Base-by-base conservation (phyloP, 1,284 basidiomycete species). In the Hypsizygus ulmarius region DNA sequence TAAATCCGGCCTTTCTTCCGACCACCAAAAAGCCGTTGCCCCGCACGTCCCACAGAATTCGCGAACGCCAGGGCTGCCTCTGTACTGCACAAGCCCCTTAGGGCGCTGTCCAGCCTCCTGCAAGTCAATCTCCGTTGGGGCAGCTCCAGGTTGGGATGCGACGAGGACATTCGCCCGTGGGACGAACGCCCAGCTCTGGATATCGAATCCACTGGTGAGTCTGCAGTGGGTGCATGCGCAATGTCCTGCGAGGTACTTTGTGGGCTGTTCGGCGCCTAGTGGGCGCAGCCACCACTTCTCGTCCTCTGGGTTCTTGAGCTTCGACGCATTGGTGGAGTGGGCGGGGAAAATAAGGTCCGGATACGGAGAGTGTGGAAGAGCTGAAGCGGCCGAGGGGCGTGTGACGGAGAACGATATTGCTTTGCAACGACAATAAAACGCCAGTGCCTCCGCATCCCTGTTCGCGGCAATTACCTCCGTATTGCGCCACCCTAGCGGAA, bases 1-100 rank as follows among this genome's bases (percentile, higher is more conserved):
- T 27, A 69, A 21, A 33, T 64, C 64, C 2, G 62, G 58, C 11
- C 53, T 43, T 28, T 59, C 63, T 7, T 55, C 55, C 21, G 59
- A 58, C 65, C 65, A 66, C 52, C 60, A 62, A 39, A 69, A 68
- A 2, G 58, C 65, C 3, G 61, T 64, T 10, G 67, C 66, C 2
- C 66, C 65, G 41, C 67, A 69, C 3, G 55, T 64, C 6, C 45
- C 51, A 46, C 66, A 67, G 16, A 61, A 67, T 42, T 69, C 66
- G 7, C 21, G 21, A 7, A 25, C 7, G 4, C 21, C 21, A 3
- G 21, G 21, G 21, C 21, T 25, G 7, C 21, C 21, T 25, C 7
- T 25, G 7, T 25, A 25, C 7, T 25, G 21, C 3, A 25, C 21
- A 7, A 25, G 21, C 3, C 21, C 21, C 7, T 25, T 25, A 7